These are phyloP conservation scores for Pythium graminicola DNA, from an alignment of 352 stramenopile genomes.

Conservation along the genomic window DNA sequence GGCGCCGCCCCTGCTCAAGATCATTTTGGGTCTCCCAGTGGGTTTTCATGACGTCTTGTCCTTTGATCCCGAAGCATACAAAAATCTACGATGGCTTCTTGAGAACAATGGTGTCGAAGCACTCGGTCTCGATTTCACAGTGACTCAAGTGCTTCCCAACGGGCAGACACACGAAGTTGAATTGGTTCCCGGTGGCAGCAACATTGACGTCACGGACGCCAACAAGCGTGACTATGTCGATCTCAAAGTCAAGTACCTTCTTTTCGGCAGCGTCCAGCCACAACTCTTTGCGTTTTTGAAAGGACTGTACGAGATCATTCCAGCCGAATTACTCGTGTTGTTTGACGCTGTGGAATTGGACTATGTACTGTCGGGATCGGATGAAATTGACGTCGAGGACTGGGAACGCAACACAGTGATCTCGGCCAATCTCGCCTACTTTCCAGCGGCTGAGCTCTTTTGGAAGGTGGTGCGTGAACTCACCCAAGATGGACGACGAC, in stretches of 20 bases:
- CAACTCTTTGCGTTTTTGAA: slow-evolving; percentile 72
- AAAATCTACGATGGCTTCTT: slow-evolving; percentile 27
- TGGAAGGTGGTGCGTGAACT: slow-evolving; percentile 53
- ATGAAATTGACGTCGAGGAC: slow-evolving; percentile 88
- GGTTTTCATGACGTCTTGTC: slow-evolving; percentile 85
- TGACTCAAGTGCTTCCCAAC: slow-evolving; percentile 28
- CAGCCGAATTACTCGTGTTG: slow-evolving; percentile 81
- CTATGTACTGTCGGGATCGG: slow-evolving; percentile 88
- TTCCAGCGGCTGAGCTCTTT: slow-evolving; percentile 9
- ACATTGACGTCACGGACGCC: slow-evolving; percentile 88
- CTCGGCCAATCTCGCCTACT: neutral
- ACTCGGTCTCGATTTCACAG: slow-evolving; percentile 49
- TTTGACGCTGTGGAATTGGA: slow-evolving; percentile 94
- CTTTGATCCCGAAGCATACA: slow-evolving; percentile 28
- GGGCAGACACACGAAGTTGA: slow-evolving; percentile 33
- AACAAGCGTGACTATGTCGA: slow-evolving; percentile 94
- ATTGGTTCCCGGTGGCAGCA: slow-evolving; percentile 21
- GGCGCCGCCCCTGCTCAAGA: slow-evolving; percentile 90
- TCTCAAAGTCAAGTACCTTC: slow-evolving; percentile 60
- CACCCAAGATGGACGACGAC: slow-evolving; percentile 17
- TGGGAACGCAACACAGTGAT: slow-evolving; percentile 73
- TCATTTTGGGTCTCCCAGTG: slow-evolving; percentile 89
- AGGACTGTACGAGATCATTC: slow-evolving; percentile 91
- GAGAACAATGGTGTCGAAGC: slow-evolving; percentile 19
- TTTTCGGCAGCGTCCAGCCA: slow-evolving; percentile 76